A percentile compares a stretch with the other conserved stretches of the same genome.
Conservation (phyloP, 2,329 filamentous ascomycete genomes). For the Diaporthe citriasiana region DNA sequence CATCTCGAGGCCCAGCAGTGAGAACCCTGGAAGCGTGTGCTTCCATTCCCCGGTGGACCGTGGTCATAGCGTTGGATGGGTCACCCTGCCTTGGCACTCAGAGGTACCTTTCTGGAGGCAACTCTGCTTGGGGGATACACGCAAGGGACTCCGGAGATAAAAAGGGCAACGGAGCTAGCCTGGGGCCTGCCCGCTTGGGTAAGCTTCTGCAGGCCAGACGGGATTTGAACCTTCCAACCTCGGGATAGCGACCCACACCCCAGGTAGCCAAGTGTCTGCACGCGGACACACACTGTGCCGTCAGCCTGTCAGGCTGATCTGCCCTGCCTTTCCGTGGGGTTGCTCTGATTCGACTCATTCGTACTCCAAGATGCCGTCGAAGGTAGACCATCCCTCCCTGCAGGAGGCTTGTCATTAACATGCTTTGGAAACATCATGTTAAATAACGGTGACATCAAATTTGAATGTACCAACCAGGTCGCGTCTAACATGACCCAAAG, state of each 20-base stretch:
- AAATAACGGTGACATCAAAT: neutral
- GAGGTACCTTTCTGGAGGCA: neutral
- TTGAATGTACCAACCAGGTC: neutral
- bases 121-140: neutral
- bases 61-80: slow-evolving; percentile 29
- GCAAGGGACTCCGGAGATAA: neutral
- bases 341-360: no score
- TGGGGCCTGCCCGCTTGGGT: slow-evolving; percentile 22
- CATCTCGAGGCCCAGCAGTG: slow-evolving; percentile 10
- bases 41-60: slow-evolving; percentile 30
- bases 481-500: slow-evolving; percentile 7
- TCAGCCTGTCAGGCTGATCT: neutral
- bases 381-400: neutral
- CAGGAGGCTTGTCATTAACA: neutral
- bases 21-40: slow-evolving; percentile 29
- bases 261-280: neutral
- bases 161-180: neutral
- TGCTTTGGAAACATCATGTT: neutral
- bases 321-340: neutral
- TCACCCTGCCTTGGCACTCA: neutral
- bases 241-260: slow-evolving; percentile 4
- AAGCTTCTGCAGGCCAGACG: slow-evolving; percentile 30
- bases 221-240: slow-evolving; percentile 29
- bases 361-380: no score
- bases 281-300: neutral